Evolutionary conservation across 371 early-diverging fungal species (phyloP).

Genomic region (Umbelopsis sp.): DNA sequence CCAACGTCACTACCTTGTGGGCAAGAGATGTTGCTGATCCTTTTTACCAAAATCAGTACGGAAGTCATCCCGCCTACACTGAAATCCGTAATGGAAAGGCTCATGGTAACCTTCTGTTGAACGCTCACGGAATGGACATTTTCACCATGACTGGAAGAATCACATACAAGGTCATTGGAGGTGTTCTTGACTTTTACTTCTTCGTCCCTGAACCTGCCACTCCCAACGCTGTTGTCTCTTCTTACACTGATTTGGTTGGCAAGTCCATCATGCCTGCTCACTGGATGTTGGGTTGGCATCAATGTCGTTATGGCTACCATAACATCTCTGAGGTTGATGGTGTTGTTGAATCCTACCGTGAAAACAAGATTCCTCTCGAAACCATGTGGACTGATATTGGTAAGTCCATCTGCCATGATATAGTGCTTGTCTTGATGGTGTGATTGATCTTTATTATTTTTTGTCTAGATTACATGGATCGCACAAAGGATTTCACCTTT

Average conservation of each 20-base stretch:
- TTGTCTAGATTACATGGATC: slow-evolving; percentile 27
- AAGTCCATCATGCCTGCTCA: slow-evolving; percentile 64
- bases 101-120: slow-evolving; percentile 63
- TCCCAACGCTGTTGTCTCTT: slow-evolving; percentile 62
- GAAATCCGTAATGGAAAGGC: slow-evolving; percentile 67
- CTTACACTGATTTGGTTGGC: slow-evolving; percentile 74
- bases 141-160: slow-evolving; percentile 52
- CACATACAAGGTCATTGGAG: slow-evolving; percentile 72
- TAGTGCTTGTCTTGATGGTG: neutral
- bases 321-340: slow-evolving; percentile 57
- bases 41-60: slow-evolving; percentile 65
- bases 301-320: slow-evolving; percentile 75
- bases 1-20: slow-evolving; percentile 53
- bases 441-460: neutral
- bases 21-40: slow-evolving; percentile 61
- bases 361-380: slow-evolving; percentile 67
- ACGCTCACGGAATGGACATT: slow-evolving; percentile 81
- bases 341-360: slow-evolving; percentile 55
- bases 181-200: slow-evolving; percentile 65
- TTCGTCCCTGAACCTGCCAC: slow-evolving; percentile 54
- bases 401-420: slow-evolving; percentile 46
- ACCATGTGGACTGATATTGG: slow-evolving; percentile 77
- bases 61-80: slow-evolving; percentile 72
- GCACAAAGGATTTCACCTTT: slow-evolving; percentile 51
- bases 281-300: slow-evolving; percentile 72